A percentile compares a stretch with the other conserved stretches of the same genome.
Conservation (phyloP, 441 rosid species). For the Brassica hybrid region DNA sequence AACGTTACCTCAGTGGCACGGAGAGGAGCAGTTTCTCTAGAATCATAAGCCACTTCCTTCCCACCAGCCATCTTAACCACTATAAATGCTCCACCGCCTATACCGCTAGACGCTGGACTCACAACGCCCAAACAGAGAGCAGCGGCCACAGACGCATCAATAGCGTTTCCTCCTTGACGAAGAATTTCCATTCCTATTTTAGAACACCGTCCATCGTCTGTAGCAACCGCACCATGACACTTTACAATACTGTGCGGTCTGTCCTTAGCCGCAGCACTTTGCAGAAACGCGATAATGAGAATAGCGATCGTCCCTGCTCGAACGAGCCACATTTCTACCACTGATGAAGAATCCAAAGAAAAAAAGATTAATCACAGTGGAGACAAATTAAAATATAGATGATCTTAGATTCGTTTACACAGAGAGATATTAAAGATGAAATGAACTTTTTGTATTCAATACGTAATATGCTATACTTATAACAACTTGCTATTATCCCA, state of each 20-base stretch:
- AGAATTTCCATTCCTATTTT: conserved; percentile 49
- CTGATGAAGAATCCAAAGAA: neutral
- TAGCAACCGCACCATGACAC: conserved; percentile 57
- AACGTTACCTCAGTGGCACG: conserved; percentile 52
- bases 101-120: conserved; percentile 63
- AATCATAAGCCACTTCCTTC: conserved; percentile 48
- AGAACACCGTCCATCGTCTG: conserved; percentile 68
- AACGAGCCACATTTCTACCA: conserved; percentile 30
- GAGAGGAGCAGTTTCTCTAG: conserved; percentile 70
- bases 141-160: conserved; percentile 63
- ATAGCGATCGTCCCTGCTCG: conserved; percentile 31
- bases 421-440: neutral
- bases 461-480: neutral
- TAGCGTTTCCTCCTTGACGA: conserved; percentile 59
- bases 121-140: conserved; percentile 66
- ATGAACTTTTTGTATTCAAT: neutral
- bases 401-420: neutral
- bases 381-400: neutral
- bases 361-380: neutral
- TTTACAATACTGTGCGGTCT: conserved; percentile 43
- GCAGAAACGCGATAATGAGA: conserved; percentile 37
- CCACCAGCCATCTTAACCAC: conserved; percentile 48
- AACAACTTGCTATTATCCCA: neutral
- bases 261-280: conserved; percentile 28
- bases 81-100: conserved; percentile 68